phyloP scores from a whole-genome alignment of 2,329 filamentous ascomycete genomes.

The Paraphaeosphaeria minitans region DNA sequence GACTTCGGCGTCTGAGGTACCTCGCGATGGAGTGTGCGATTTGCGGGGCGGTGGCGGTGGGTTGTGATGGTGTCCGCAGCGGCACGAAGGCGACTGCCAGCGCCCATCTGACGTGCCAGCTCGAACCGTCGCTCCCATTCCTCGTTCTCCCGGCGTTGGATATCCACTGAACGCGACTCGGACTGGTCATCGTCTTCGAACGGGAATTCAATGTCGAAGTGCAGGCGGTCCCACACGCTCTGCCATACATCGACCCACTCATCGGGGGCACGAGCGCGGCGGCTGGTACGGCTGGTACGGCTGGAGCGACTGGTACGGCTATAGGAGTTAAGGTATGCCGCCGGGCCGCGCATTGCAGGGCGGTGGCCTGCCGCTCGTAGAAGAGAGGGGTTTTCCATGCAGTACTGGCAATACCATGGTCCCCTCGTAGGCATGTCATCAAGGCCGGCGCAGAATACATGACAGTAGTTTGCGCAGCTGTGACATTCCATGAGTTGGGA shows the following conservation, averaged over 20 bases:
- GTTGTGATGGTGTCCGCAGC: slow-evolving; percentile 65
- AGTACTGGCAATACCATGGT: slow-evolving; percentile 91
- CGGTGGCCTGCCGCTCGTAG: slow-evolving; percentile 45
- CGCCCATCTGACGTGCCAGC: slow-evolving; percentile 80
- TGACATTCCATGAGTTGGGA: slow-evolving; percentile 89
- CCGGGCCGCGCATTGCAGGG: slow-evolving; percentile 33
- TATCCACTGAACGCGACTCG: slow-evolving; percentile 60
- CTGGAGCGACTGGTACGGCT: slow-evolving; percentile 37
- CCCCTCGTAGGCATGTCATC: slow-evolving; percentile 72
- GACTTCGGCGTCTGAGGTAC: slow-evolving; percentile 54
- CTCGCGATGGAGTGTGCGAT: slow-evolving; percentile 39
- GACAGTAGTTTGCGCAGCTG: slow-evolving; percentile 85
- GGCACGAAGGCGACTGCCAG: slow-evolving; percentile 71
- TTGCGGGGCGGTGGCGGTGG: slow-evolving; percentile 50
- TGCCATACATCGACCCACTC: slow-evolving; percentile 82
- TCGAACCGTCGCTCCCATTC: slow-evolving; percentile 84
- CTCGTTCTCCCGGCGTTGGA: slow-evolving; percentile 63
- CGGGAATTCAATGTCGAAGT: slow-evolving; percentile 82
- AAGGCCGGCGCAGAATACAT: slow-evolving; percentile 88
- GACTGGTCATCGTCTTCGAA: slow-evolving; percentile 70
- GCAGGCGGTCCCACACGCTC: slow-evolving; percentile 79
- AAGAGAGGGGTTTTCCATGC: slow-evolving; percentile 53
- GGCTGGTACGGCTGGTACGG: slow-evolving; percentile 37
- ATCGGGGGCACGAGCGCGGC: slow-evolving; percentile 38
- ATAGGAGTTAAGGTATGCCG: slow-evolving; percentile 38